Evolutionary conservation across 805 yeast genomes (phyloP), one percentile per base, ranked within the genome.

Genomic region (Candida verbasci): DNA sequence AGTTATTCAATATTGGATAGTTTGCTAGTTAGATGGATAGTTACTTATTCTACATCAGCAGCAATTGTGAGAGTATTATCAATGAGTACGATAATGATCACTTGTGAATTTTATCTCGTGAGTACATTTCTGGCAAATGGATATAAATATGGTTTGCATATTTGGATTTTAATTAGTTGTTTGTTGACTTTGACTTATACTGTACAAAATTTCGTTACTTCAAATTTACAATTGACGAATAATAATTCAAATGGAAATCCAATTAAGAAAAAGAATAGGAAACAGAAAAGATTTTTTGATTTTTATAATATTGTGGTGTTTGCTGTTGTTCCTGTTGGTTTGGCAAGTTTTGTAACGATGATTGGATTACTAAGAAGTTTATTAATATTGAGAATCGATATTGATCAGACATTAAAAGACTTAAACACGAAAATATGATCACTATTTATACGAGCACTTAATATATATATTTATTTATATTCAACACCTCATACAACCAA

Each of bases 301-400:
- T 69, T 89, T 38, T 86, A 87, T 57, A 86, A 84, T 47, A 85
- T 93, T 34, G 87, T 85, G 0, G 97, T 91, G 2, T 91, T 86
- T 63, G 97, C 97, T 2, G 98, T 91, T 27, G 96, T 91, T n/a
- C 98, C 98, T 0, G 87, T 91, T 12, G 97, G 98, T 0, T 52
- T 91, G 41, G 97, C 97, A 4, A 86, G 96, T 48, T 91, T 93
- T 51, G 61, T 89, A 17, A 88, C 97, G 3, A 86, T 89, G 95
- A 68, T 88, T 24, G 93, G 89, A 0, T 62, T 91, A 25, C 62
- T 91, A 12, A 63, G 97, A 42, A 76, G 84, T 33, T 62, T 88
- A 34, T 68, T 88, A 45, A 85, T 88, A 17, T 68, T 87, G 35
- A 72, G 95, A 39, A 56, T 86, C 35, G 94, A 83, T 42, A 56